These are phyloP conservation scores for Cladosporium sp. DNA, from an alignment of 2,329 filamentous ascomycete genomes.

Conservation along the genomic window DNA sequence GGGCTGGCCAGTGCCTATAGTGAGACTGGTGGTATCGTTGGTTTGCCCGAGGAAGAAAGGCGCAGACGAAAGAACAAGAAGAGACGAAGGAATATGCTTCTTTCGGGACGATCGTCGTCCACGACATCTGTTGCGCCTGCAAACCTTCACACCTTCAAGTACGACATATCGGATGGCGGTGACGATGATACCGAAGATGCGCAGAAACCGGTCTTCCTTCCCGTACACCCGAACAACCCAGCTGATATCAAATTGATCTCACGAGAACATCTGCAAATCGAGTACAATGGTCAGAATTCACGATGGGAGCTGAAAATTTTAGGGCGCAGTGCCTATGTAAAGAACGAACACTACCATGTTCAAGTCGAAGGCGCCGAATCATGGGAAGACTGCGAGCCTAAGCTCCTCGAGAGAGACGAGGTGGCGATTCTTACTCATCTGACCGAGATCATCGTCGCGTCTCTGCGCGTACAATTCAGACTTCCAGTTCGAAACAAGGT, in stretches of 20 bases:
- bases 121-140: constrained; percentile 42
- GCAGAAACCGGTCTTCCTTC: constrained; percentile 56
- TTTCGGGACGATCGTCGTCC: constrained; percentile 40
- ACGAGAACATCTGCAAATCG: constrained; percentile 67
- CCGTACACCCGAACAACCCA: constrained; percentile 67
- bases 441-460: constrained; percentile 67
- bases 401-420: constrained; percentile 36
- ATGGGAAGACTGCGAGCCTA: constrained; percentile 9
- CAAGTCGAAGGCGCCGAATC: constrained; percentile 3
- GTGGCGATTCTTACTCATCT: constrained; percentile 59
- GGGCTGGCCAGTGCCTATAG: constrained; percentile 29
- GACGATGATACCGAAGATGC: constrained; percentile 30
- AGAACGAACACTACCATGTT: constrained; percentile 46
- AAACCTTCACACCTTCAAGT: constrained; percentile 16
- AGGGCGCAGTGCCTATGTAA: constrained; percentile 67
- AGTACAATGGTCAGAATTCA: constrained; percentile 60
- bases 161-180: constrained; percentile 25
- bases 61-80: constrained; percentile 10
- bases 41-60: constrained; percentile 51
- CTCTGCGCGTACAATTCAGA: constrained; percentile 63
- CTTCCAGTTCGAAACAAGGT: constrained; percentile 61
- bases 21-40: constrained; percentile 33
- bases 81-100: constrained; percentile 4
- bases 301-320: constrained; percentile 63
- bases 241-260: constrained; percentile 69